Percentiles rank a stretch among this genome's conserved stretches.
Conservation (phyloP, 768 basidiomycete species). For the Boletus reticulatus region DNA sequence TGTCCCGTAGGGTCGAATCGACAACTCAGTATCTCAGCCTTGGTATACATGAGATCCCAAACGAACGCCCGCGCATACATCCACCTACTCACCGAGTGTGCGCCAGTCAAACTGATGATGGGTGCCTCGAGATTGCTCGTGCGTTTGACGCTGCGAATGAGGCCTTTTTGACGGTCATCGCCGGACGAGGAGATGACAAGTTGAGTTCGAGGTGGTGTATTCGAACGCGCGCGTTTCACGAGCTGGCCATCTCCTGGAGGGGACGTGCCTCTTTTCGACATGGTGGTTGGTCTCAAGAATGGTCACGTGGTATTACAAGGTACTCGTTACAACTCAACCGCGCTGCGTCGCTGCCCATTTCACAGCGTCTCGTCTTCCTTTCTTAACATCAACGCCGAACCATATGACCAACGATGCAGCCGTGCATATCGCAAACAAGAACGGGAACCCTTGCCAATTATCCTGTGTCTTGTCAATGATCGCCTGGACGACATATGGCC, state of each 20-base stretch:
- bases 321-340: neutral
- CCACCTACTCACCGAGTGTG: conserved; percentile 67
- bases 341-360: conserved; percentile 46
- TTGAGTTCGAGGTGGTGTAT: conserved; percentile 57
- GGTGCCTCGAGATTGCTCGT: conserved; percentile 95
- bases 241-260: conserved; percentile 52
- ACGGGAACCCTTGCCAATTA: conserved; percentile 85
- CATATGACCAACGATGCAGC: conserved; percentile 72
- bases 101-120: conserved; percentile 86
- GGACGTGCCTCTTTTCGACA: conserved; percentile 73
- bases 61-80: neutral
- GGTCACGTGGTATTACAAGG: neutral
- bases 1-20: conserved; percentile 94
- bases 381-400: conserved; percentile 65
- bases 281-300: conserved; percentile 20
- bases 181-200: conserved; percentile 74
- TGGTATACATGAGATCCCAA: neutral
- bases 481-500: conserved; percentile 81
- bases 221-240: conserved; percentile 59
- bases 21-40: conserved; percentile 89
- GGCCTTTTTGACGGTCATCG: conserved; percentile 72
- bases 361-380: conserved; percentile 61
- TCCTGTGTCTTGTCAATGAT: conserved; percentile 71
- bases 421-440: conserved; percentile 71
- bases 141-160: conserved; percentile 81